These are phyloP conservation scores for Clarireedia hainanense DNA, from an alignment of 2,329 filamentous ascomycete species.

Conservation along the genomic window DNA sequence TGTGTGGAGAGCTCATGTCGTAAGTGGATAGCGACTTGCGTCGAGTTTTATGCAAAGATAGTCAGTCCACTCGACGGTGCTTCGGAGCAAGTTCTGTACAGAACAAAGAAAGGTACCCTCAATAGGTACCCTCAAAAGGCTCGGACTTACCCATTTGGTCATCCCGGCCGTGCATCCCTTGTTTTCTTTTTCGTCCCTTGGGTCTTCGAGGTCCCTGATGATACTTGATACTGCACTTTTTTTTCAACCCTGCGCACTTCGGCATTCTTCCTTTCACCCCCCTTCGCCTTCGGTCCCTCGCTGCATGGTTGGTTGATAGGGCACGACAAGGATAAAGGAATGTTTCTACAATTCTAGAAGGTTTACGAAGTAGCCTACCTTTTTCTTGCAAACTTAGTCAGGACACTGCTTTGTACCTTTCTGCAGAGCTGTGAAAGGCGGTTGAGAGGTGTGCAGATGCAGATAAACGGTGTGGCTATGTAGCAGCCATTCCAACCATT, in stretches of 20 bases:
- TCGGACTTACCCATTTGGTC: conserved; percentile 4
- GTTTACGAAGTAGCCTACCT: too few species aligned
- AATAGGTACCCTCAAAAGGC: background rate
- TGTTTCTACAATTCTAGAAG: background rate
- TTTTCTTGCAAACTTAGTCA: too few species aligned
- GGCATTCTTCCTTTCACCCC: too few species aligned
- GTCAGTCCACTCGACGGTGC: too few species aligned
- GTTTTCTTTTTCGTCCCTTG: background rate
- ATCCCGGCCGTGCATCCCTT: background rate
- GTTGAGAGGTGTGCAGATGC: too few species aligned
- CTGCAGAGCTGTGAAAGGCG: too few species aligned
- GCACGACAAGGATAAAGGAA: background rate
- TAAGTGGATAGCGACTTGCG: background rate
- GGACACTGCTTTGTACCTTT: too few species aligned
- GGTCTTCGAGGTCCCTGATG: background rate
- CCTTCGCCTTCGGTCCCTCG: background rate
- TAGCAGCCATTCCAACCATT: too few species aligned
- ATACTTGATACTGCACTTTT: background rate
- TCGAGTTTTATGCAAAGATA: too few species aligned
- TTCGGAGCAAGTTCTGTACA: too few species aligned
- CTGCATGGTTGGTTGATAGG: background rate
- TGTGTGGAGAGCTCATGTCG: background rate
- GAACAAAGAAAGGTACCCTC: too few species aligned
- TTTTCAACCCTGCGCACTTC: background rate
- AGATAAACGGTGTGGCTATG: too few species aligned